Percentiles rank a stretch among this genome's conserved stretches.
These are phyloP conservation scores for Fraxinus sp. DNA, from an alignment of 305 asterid genomes.

Conservation along the genomic window DNA sequence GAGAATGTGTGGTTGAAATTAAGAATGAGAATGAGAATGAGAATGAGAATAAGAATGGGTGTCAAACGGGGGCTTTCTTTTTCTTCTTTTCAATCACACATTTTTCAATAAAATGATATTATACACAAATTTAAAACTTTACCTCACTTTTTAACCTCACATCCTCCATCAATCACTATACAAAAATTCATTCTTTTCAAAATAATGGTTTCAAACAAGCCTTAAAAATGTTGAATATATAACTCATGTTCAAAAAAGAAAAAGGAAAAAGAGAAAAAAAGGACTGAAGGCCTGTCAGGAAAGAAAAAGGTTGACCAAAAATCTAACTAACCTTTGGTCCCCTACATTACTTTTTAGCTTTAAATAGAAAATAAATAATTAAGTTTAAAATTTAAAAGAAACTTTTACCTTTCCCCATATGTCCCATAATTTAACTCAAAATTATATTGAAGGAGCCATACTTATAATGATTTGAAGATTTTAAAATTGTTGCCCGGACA, in stretches of 20 bases:
- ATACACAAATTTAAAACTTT: too few species aligned
- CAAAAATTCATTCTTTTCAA: too few species aligned
- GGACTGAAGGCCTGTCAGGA: slow-evolving; percentile 42
- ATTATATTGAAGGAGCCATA: slow-evolving; percentile 2
- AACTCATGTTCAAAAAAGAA: background rate
- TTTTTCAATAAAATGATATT: too few species aligned
- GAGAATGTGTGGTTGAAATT: too few species aligned
- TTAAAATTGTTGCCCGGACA: slow-evolving; percentile 34
- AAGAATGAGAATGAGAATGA: too few species aligned
- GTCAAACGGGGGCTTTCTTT: too few species aligned
- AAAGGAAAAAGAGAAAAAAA: background rate
- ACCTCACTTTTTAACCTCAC: too few species aligned
- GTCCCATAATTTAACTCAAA: slow-evolving; percentile 8
- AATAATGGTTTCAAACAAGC: too few species aligned
- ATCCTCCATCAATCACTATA: too few species aligned
- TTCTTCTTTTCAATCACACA: too few species aligned
- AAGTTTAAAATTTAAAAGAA: slow-evolving; percentile 23
- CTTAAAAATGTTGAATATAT: too few species aligned
- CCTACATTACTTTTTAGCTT: slow-evolving; percentile 33
- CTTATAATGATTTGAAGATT: slow-evolving; percentile 23
- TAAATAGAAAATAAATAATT: slow-evolving; percentile 13
- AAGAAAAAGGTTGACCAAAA: slow-evolving; percentile 39
- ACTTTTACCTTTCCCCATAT: slow-evolving; percentile 30
- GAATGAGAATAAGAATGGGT: too few species aligned
- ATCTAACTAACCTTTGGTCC: slow-evolving; percentile 37